Conservation (phyloP, 1,284 basidiomycete species). For the Coniophora puteana region DNA sequence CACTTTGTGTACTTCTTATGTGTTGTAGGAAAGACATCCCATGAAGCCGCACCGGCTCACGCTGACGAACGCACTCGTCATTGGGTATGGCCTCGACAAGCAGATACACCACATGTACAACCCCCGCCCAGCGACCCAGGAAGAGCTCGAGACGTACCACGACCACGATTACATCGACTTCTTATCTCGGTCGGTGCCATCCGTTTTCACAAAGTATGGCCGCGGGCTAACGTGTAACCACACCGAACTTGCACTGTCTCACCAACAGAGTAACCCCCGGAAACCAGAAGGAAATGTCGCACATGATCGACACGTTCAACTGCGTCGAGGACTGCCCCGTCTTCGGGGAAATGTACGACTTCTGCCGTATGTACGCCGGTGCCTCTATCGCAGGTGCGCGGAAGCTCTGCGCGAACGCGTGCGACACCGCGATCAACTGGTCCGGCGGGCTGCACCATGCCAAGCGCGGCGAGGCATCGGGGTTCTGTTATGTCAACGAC, state of each 20-base stretch:
- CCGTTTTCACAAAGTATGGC: no score
- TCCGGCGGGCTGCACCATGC: conserved; percentile 95
- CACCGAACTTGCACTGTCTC: conserved; percentile 1
- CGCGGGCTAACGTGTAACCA: not conserved
- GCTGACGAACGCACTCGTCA: conserved; percentile 91
- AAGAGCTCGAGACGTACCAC: conserved; percentile 90
- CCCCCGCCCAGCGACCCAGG: conserved; percentile 84
- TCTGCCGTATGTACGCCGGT: conserved; percentile 90
- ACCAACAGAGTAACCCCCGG: conserved; percentile 72
- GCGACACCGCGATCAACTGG: conserved; percentile 98
- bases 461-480: conserved; percentile 93
- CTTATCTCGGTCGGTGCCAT: conserved; percentile 66
- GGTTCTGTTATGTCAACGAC: conserved; percentile 96
- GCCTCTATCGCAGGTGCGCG: conserved; percentile 88
- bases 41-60: conserved; percentile 98
- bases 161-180: conserved; percentile 96
- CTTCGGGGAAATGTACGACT: conserved; percentile 90
- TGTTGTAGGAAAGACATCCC: conserved; percentile 84
- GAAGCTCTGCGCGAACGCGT: conserved; percentile 80
- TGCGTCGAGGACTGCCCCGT: conserved; percentile 95
- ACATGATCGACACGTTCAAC: conserved; percentile 79
- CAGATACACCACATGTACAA: conserved; percentile 92
- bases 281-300: conserved; percentile 70
- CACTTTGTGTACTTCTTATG: not conserved
- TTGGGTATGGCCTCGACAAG: conserved; percentile 95